Base-by-base conservation (phyloP, 2,329 filamentous ascomycete genomes). In the Aspergillus sp. region DNA sequence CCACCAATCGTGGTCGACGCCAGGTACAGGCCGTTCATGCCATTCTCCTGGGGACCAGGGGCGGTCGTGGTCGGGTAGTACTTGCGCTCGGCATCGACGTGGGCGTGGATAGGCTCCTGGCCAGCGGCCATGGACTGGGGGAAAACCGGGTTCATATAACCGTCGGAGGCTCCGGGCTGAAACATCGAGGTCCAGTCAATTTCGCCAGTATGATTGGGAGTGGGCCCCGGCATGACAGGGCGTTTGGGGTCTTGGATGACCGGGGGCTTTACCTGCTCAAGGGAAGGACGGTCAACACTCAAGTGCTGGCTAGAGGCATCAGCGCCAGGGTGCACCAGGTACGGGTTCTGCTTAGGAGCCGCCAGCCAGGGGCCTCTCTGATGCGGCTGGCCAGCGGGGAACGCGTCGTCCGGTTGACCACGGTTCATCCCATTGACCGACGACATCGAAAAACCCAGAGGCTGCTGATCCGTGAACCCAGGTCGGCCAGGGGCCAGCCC, bases 101-200 rank as follows among this genome's bases (percentile, higher is more conserved):
- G 87, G 75, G 77, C 78, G 80, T 87, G 88, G 79, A 81, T 83
- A 78, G 77, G 80, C 78, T 83, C 87, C 80, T 86, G 86, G 73
- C 79, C 84, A 77, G 86, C 81, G 73, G 81, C 80, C 81, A 82
- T 78, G 79, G 86, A 86, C 80, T 86, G 70, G 71, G 79, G 76
- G 75, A 82, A 85, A 69, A 81, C 78, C 70, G 77, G 77, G 75
- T 78, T 82, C 78, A 82, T 81, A 75, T 83, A 85, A 73, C 80
- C 78, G 74, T 84, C 78, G 74, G 87, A 83, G 76, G 83, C 80
- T 81, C 85, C 85, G 77, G 85, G 74, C 77, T 86, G 87, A 78
- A 89, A 89, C 84, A 91, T 88, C 71, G 87, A 82, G 67, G 86
- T 82, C 88, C 88, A 91, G 76, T 90, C 87, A 77, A 88, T 64